phyloP scores from a whole-genome alignment of 306 rosid genomes.

The Luffa acutangula region DNA sequence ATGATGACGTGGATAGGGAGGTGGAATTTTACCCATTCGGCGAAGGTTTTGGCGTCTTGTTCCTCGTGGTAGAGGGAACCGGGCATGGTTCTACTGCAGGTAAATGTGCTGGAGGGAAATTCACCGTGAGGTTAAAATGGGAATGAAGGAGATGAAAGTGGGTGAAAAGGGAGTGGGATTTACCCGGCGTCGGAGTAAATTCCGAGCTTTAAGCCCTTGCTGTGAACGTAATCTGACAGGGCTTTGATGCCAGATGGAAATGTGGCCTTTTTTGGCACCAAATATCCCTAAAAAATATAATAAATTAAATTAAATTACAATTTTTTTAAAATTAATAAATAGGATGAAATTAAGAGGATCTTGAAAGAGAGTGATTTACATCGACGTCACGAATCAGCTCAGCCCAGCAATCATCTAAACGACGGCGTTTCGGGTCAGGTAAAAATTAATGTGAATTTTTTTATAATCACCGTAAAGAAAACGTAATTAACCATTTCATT shows the following conservation, averaged over 20 bases:
- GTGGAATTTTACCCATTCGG: conserved; percentile 56
- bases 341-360: not conserved
- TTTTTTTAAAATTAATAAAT: not conserved
- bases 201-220: conserved; percentile 89
- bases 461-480: too few relatives aligned
- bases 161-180: not conserved
- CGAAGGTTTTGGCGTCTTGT: conserved; percentile 83
- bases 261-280: conserved; percentile 62
- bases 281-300: conserved; percentile 33
- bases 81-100: conserved; percentile 82
- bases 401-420: conserved; percentile 95
- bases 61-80: conserved; percentile 91
- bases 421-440: conserved; percentile 2
- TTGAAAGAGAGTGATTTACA: conserved; percentile 21
- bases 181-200: conserved; percentile 96
- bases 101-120: conserved; percentile 45
- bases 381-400: conserved; percentile 52
- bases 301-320: not conserved
- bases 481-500: too few relatives aligned
- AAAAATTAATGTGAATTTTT: not conserved
- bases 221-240: conserved; percentile 81
- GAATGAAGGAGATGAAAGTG: not conserved
- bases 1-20: not conserved
- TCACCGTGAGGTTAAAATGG: not conserved
- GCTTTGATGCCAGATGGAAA: conserved; percentile 88